Evolutionary conservation across 345 rosid genomes (phyloP), one percentile per base, ranked within the genome.

Genomic region (Acer negundo): DNA sequence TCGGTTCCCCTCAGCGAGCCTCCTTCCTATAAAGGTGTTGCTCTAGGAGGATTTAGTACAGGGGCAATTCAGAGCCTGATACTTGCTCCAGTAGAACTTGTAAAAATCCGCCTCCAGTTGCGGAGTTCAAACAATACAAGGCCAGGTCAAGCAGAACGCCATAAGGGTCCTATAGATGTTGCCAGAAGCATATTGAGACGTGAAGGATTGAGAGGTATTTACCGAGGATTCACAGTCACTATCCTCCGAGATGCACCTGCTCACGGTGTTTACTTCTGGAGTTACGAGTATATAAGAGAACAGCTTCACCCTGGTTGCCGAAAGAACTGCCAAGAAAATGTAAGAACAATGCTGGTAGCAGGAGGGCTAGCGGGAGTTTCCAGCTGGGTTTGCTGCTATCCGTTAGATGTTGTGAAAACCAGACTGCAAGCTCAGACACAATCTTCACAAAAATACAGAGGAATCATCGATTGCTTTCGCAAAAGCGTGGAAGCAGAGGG

Each of bases 321-420:
- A 81, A 92, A 88, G 83, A 80, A 13, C n/a, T 80, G 97, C 15
- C 80, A 92, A 22, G 98, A 92, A 81, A 86, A 81, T 75, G 76
- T 96, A 76, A 78, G 65, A 68, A 96, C 97, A 31, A 94, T 91
- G 98, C 85, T 96, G 76, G 28, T 87, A 1, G 90, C 98, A 0
- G 98, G 98, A 71, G 97, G 98, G 19, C 82, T 91, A 4, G 99
- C 95, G 3, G 99, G 97, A 49, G 98, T 96, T 4, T 89, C 97
- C 2, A 96, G 99, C 85, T 94, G 98, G 99, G 84, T 89, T 47
- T 81, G 85, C 75, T 94, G 95, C 77, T 94, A 96, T 77, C 99
- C 99, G 10, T 75, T 91, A 44, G 98, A 96, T 67, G 99, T 94
- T 10, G 65, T 94, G 53, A 96, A 96, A 82, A 96, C 99, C 35